A percentile compares a stretch with the other conserved stretches of the same genome.
phyloP scores from a whole-genome alignment of 345 rosid species.

The Excoecaria agallocha region DNA sequence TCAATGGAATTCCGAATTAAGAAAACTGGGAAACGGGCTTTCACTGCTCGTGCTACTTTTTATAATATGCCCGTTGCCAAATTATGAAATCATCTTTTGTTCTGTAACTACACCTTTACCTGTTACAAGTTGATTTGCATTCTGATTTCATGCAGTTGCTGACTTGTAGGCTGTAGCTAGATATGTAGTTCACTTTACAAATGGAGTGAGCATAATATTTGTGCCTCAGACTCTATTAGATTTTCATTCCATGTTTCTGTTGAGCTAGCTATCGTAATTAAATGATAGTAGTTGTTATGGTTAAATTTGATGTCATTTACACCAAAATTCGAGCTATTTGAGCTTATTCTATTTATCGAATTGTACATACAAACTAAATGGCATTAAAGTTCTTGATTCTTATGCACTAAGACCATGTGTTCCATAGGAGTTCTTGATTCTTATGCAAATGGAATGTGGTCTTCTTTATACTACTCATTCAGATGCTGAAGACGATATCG shows the following conservation, averaged over 20 bases:
- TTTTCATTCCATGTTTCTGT: neutral
- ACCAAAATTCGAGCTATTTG: too few species aligned
- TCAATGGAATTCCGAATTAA: constrained; percentile 5
- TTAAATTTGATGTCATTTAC: too few species aligned
- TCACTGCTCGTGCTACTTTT: constrained; percentile 14
- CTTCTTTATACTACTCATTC: too few species aligned
- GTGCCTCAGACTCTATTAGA: neutral
- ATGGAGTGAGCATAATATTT: neutral
- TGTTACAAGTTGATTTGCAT: neutral
- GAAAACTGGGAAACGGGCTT: constrained; percentile 10
- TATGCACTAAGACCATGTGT: too few species aligned
- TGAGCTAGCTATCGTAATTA: too few species aligned
- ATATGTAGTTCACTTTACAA: neutral
- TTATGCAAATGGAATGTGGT: too few species aligned
- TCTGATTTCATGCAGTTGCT: neutral
- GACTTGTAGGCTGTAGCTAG: too few species aligned
- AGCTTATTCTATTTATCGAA: too few species aligned
- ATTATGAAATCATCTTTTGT: neutral
- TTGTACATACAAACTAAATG: neutral
- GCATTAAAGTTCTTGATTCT: neutral
- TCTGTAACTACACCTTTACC: neutral
- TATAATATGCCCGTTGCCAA: constrained; percentile 18
- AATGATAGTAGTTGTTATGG: too few species aligned
- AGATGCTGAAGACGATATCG: neutral
- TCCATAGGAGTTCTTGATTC: too few species aligned